These are phyloP conservation scores for Solanum neorickii DNA, from an alignment of 257 asterid species.

Conservation along the genomic window DNA sequence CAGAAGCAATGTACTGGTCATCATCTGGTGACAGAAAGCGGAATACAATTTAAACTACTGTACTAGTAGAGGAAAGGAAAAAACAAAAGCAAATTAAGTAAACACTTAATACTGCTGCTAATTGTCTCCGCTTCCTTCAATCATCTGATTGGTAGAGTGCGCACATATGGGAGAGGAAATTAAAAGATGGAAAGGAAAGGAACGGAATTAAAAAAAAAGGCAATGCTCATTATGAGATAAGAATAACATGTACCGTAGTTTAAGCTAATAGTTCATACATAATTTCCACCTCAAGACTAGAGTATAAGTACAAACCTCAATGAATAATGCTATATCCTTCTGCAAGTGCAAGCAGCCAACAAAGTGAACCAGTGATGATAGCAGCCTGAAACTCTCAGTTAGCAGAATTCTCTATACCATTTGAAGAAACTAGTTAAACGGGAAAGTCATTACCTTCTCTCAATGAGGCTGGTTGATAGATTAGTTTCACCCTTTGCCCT, in stretches of 20 bases:
- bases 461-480: constrained; percentile 15
- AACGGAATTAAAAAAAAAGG: neutral
- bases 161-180: neutral
- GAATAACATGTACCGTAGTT: neutral
- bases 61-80: neutral
- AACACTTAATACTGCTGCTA: neutral
- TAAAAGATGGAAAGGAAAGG: neutral
- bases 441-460: constrained; percentile 26
- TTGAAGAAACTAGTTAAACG: neutral
- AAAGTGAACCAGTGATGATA: constrained; percentile 34
- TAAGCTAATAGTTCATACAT: neutral
- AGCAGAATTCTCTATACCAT: neutral
- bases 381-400: constrained; percentile 35
- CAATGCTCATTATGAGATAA: neutral
- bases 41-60: neutral
- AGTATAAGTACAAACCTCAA: constrained; percentile 33
- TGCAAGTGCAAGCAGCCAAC: constrained; percentile 35
- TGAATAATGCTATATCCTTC: constrained; percentile 37
- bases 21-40: constrained; percentile 22
- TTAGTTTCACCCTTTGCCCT: constrained; percentile 14
- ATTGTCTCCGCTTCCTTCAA: neutral
- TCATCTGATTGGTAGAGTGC: neutral
- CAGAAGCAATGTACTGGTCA: constrained; percentile 40
- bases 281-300: neutral
- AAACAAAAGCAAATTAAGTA: neutral